These are phyloP conservation scores for Oidium heveae DNA, from an alignment of 2,329 filamentous ascomycete genomes.

Conservation along the genomic window DNA sequence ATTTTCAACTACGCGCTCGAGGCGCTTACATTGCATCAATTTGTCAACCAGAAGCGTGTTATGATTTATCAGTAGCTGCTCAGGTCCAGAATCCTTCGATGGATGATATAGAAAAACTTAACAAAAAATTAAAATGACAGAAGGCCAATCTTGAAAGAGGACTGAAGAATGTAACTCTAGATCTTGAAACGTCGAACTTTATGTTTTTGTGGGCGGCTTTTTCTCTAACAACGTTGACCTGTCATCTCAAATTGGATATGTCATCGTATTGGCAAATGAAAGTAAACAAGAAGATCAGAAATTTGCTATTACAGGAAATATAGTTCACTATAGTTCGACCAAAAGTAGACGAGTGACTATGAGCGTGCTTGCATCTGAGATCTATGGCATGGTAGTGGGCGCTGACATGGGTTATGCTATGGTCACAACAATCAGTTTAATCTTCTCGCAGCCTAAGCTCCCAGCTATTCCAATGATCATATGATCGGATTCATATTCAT, in stretches of 20 bases:
- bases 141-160: background rate
- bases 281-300: background rate
- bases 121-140: background rate
- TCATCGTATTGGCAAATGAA: slow-evolving; percentile 5
- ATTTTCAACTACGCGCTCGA: background rate
- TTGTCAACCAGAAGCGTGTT: too few species aligned
- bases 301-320: slow-evolving; percentile 3
- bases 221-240: slow-evolving; percentile 1
- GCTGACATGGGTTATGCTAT: slow-evolving; percentile 4
- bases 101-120: background rate
- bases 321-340: slow-evolving; percentile 4
- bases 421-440: slow-evolving; percentile 1
- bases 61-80: background rate
- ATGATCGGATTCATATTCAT: too few species aligned
- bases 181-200: background rate
- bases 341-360: slow-evolving; percentile 4
- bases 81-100: background rate
- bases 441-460: background rate
- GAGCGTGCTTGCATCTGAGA: slow-evolving; percentile 4
- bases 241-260: slow-evolving; percentile 5
- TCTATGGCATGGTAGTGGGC: slow-evolving; percentile 4
- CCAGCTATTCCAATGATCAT: too few species aligned
- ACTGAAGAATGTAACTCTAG: background rate
- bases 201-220: background rate
- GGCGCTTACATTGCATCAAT: background rate